Evolutionary conservation across 1,284 basidiomycete species (phyloP), one percentile per base, ranked within the genome.

Genomic region (Puccinia horiana): DNA sequence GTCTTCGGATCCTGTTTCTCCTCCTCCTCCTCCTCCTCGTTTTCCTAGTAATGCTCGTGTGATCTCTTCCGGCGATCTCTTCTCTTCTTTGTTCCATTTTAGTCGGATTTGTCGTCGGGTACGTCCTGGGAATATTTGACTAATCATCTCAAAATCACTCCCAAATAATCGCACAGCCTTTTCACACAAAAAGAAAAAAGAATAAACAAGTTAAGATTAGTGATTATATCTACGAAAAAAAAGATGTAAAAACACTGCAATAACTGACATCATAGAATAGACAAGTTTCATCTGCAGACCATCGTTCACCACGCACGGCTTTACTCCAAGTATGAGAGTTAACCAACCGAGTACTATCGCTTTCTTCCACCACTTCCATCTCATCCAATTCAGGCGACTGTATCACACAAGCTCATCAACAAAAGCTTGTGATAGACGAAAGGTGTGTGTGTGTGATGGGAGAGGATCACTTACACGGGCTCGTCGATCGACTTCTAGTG

Each of bases 71-170:
- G 91, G 89, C 85, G 94, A 92, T 85, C 90, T 91, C 87, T 91
- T 93, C 86, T 96, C 94, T 87, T 96, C 94, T 0, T 91, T 89
- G 85, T 93, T 94, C 89, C 94, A 96, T 87, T 96, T 96, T 85
- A 92, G 92, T 87, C 94, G 94, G 87, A 95, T 95, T 67, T 93
- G 91, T 84, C 92, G 93, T 23, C 94, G 90, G 85, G 93, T 92
- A n/a, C 94, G 91, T 23, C 92, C 92, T 40, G 94, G 93, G 49
- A 96, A 90, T 14, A 95, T 89, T 83, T 92, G 92, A 1, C 94
- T 92, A 81, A 96, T 94, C 82, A 96, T 90, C 86, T 96, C 94
- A 85, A 95, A 96, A 84, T 96, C 95, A 86, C 94, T 93, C 49
- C 94, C 94, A 85, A 94, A 95, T 86, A 94, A 93, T 4, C 91